Conservation (phyloP, 768 basidiomycete species). For the Termitomyces bulborhizus region DNA sequence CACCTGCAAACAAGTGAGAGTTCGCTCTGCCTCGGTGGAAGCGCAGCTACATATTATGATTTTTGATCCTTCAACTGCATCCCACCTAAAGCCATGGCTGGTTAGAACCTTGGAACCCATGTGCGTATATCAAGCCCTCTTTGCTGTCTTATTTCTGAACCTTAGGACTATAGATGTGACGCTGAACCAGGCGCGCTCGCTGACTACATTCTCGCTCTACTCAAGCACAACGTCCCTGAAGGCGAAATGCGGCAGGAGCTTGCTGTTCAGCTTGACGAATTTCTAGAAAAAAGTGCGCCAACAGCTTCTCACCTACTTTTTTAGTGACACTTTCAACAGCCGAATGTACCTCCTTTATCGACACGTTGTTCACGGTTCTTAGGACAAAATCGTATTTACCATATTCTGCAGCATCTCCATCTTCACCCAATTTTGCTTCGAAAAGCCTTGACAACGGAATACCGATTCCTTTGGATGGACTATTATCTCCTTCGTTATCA, state of each 20-base stretch:
- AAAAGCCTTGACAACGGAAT: slow-evolving; percentile 59
- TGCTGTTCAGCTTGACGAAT: slow-evolving; percentile 76
- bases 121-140: slow-evolving; percentile 35
- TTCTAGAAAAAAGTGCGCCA: slow-evolving; percentile 79
- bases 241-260: slow-evolving; percentile 78
- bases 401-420: slow-evolving; percentile 40
- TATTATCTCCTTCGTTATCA: slow-evolving; percentile 39
- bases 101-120: slow-evolving; percentile 87
- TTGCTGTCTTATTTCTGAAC: slow-evolving; percentile 12
- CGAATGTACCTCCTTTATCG: slow-evolving; percentile 75
- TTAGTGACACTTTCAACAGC: slow-evolving; percentile 14
- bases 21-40: slow-evolving; percentile 7
- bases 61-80: slow-evolving; percentile 56
- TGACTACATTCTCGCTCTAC: slow-evolving; percentile 89
- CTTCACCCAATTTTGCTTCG: slow-evolving; percentile 34
- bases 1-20: neutral
- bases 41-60: slow-evolving; percentile 38
- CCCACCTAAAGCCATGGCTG: slow-evolving; percentile 83
- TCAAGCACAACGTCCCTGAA: slow-evolving; percentile 86
- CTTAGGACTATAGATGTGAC: slow-evolving; percentile 63
- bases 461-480: slow-evolving; percentile 69
- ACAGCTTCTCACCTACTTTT: neutral
- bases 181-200: slow-evolving; percentile 92
- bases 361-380: slow-evolving; percentile 79
- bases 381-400: slow-evolving; percentile 84